Base-by-base conservation (phyloP, 331 rosid species). In the Stylosanthes scabra region DNA sequence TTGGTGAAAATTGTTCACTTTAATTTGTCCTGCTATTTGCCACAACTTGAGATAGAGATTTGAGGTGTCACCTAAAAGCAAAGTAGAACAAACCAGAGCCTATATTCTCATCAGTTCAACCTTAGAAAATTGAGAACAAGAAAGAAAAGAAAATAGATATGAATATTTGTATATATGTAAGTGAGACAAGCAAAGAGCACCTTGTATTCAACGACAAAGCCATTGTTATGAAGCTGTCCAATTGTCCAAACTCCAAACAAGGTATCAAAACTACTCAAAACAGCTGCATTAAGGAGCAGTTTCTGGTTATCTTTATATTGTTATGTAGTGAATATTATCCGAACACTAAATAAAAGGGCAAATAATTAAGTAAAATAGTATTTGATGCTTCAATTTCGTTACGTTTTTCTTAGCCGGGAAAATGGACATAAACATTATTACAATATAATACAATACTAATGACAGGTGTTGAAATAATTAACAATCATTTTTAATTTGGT, bases 141-240 rank as follows among this genome's bases (percentile, higher is more conserved):
- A n/a, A 1, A 56, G 9, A 39, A 39, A 44, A 14, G 27, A 8
- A 11, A 15, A 47, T 20, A 31, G 62, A 31, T 3, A 31, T 31
- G 37, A 31, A 31, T 31, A 31, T 31, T 49, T 37, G 25, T 20
- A 34, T 47, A 6, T 47, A 47, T 37, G 25, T 8, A 44, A 20
- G 62, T 44, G 31, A 58, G 68, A 67, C 55, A 11, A 46, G 4
- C 1, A 37, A 67, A 10, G 67, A 59, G 54, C 45, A 49, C 74
- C 58, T 58, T 58, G 58, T 76, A 68, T 67, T 75, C 80, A 75
- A 67, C 62, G 62, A 20, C 49, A 59, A 59, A 44, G 59, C 47
- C 67, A 29, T 34, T 46, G 60, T 11, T 27, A 27, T 2, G 44
- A 58, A 70, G 31, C 63, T 20, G 42, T 27, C 25, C 25, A 20